A percentile compares a stretch with the other conserved stretches of the same genome.
These are phyloP conservation scores for Martiniozyma abietophila DNA, from an alignment of 805 yeast species.

Conservation along the genomic window DNA sequence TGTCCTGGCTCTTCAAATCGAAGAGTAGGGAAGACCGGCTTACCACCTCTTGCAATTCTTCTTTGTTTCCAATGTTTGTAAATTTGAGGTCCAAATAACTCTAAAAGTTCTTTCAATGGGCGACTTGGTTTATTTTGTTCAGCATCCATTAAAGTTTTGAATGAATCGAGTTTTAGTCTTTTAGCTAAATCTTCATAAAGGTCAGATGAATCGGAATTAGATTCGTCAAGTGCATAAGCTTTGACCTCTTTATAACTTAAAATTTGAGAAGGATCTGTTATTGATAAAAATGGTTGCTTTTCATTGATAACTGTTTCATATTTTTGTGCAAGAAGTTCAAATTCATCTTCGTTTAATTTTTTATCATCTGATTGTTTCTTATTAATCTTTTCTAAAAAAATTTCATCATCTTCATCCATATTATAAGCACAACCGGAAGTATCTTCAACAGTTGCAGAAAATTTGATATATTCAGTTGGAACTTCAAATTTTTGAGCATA, in stretches of 20 bases:
- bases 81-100: slow-evolving; percentile 52
- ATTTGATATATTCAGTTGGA: slow-evolving; percentile 76
- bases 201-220: slow-evolving; percentile 41
- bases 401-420: slow-evolving; percentile 85
- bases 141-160: slow-evolving; percentile 51
- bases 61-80: slow-evolving; percentile 79
- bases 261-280: slow-evolving; percentile 76
- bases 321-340: slow-evolving; percentile 66
- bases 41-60: slow-evolving; percentile 62
- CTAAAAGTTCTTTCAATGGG: slow-evolving; percentile 39
- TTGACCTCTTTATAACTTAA: slow-evolving; percentile 61
- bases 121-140: slow-evolving; percentile 33
- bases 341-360: slow-evolving; percentile 68
- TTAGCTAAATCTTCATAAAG: slow-evolving; percentile 49
- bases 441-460: slow-evolving; percentile 94
- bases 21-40: slow-evolving; percentile 60
- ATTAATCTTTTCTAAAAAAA: slow-evolving; percentile 42
- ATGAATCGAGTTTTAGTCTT: slow-evolving; percentile 46
- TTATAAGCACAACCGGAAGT: slow-evolving; percentile 77
- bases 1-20: slow-evolving; percentile 74
- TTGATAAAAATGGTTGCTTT: slow-evolving; percentile 74
- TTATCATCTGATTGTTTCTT: slow-evolving; percentile 23
- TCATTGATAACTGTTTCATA: slow-evolving; percentile 69
- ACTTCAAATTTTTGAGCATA: slow-evolving; percentile 58
- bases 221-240: slow-evolving; percentile 35